Base-by-base conservation (phyloP, 768 basidiomycete genomes). In the Peribolospora baueri region DNA sequence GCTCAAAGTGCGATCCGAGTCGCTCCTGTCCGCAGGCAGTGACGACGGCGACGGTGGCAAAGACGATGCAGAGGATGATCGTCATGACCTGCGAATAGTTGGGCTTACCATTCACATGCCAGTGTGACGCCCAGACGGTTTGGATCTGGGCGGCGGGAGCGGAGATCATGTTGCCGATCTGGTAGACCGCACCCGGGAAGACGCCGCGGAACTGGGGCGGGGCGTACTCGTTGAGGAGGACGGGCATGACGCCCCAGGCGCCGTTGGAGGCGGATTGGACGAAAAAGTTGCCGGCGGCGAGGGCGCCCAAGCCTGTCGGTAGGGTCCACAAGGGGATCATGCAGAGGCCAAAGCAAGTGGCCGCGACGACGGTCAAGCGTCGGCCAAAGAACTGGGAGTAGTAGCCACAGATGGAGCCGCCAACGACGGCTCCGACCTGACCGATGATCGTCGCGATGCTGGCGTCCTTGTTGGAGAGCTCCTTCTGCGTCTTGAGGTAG, bases 251-350 rank as follows among this genome's bases (percentile, higher is more conserved):
- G 56, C 65, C 67, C 66, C 67, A 69, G 39, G 68, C 68, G 45
- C 68, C 68, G 55, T 68, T 66, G 5, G 67, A 66, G 52, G 65
- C 65, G 48, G 63, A 60, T 59, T 68, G 68, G 25, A 67, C 57
- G 60, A 54, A 41, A 46, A 68, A 68, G 3, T 62, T 66, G 25
- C 66, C 67, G 9, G 65, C 64, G 3, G 66, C 48, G 5, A 69
- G 61, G 37, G 59, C 61, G 0, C 59, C 62, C 55, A 68, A 69
- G 3, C 60, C 53, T 40, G 54, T 51, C 38, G 68, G 68, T 5
- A 69, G 45, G 51, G 68, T 65, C 68, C 67, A 69, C 0, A 68
- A 60, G 3, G 68, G 67, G 49, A 68, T 65, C 50, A 64, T 7
- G 51, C 36, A 36, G 7, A 40, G 13, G 60, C 52, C 52, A 49